Percentiles rank a stretch among this genome's conserved stretches.
These are phyloP conservation scores for Candida pseudofarinosa DNA, from an alignment of 805 yeast genomes.

Conservation along the genomic window DNA sequence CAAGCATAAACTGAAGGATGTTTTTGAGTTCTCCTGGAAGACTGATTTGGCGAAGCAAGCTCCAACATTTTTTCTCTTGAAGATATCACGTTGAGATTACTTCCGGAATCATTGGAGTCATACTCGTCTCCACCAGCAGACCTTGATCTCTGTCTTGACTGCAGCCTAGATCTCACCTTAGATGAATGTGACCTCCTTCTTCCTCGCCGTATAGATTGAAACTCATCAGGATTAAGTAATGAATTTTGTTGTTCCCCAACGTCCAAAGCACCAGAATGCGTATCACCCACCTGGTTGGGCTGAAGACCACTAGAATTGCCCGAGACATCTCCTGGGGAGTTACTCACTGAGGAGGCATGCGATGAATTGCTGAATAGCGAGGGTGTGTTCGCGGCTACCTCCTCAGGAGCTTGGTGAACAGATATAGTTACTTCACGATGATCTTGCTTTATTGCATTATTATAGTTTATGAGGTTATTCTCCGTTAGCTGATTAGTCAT, in stretches of 20 bases:
- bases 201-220: conserved; percentile 39
- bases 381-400: conserved; percentile 45
- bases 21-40: conserved; percentile 57
- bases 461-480: conserved; percentile 7
- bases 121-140: conserved; percentile 15
- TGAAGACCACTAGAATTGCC: conserved; percentile 11
- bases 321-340: conserved; percentile 9
- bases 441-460: conserved; percentile 4
- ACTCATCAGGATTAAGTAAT: conserved; percentile 33
- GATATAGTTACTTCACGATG: conserved; percentile 15
- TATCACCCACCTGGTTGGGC: conserved; percentile 13
- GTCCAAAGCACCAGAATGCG: conserved; percentile 15
- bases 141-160: conserved; percentile 21
- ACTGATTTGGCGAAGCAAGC: conserved; percentile 54
- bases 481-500: conserved; percentile 14
- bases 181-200: conserved; percentile 30
- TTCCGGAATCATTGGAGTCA: conserved; percentile 18
- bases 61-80: conserved; percentile 59
- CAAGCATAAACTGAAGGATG: conserved; percentile 77
- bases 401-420: conserved; percentile 36
- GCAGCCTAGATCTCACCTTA: conserved; percentile 20
- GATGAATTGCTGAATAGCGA: conserved; percentile 53
- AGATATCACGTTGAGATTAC: conserved; percentile 13
- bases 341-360: conserved; percentile 25
- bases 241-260: conserved; percentile 7